These are phyloP conservation scores for Pelargonium myrrhifolium DNA, from an alignment of 441 rosid species.

Conservation along the genomic window DNA sequence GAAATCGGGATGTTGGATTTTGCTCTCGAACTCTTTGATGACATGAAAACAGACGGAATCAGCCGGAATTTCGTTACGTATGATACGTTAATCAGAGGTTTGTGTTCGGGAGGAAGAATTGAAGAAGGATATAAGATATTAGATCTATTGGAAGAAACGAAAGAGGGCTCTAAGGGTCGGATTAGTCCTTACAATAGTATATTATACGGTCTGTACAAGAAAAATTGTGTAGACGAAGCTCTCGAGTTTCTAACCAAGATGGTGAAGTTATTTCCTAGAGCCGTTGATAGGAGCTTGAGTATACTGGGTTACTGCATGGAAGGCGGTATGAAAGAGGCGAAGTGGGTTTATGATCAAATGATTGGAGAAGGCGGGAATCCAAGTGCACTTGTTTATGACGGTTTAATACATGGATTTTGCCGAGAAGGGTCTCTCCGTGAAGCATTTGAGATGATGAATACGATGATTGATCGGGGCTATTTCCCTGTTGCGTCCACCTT, in stretches of 20 bases:
- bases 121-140: conserved; percentile 64
- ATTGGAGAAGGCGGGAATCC: conserved; percentile 43
- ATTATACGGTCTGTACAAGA: conserved; percentile 57
- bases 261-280: conserved; percentile 62
- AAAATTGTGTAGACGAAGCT: conserved; percentile 51
- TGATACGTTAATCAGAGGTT: conserved; percentile 46
- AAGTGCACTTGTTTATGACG: conserved; percentile 44
- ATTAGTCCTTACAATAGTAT: conserved; percentile 64
- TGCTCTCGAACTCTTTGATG: conserved; percentile 60
- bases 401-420: conserved; percentile 51
- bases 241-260: conserved; percentile 47
- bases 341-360: conserved; percentile 45
- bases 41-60: conserved; percentile 70
- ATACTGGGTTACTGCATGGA: conserved; percentile 45
- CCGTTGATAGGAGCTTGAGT: conserved; percentile 52
- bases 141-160: conserved; percentile 67
- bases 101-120: conserved; percentile 46
- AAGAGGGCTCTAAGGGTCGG: conserved; percentile 25
- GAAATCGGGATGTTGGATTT: conserved; percentile 47
- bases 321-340: conserved; percentile 44
- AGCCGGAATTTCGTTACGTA: conserved; percentile 54
- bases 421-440: conserved; percentile 34
- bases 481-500: conserved; percentile 45
- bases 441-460: conserved; percentile 51
- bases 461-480: conserved; percentile 43